Conservation (phyloP, 2,329 filamentous ascomycete species). For the Fusarium sp. region DNA sequence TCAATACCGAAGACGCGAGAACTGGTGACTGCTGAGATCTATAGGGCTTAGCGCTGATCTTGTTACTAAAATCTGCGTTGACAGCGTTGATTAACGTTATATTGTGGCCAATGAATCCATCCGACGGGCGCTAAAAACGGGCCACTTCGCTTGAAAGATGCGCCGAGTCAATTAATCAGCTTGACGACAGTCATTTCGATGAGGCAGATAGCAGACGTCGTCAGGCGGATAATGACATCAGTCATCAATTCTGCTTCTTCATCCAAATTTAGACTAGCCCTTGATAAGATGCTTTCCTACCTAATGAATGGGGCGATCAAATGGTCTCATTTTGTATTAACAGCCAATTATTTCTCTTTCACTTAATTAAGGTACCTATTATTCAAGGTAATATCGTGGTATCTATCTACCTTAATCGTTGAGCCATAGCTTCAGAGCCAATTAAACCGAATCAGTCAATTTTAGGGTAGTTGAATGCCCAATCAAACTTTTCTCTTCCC, state of each 20-base stretch:
- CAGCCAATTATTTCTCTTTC: background rate
- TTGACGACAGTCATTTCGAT: background rate
- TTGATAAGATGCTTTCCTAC: background rate
- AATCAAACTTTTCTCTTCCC: slow-evolving; percentile 14
- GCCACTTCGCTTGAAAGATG: slow-evolving; percentile 14
- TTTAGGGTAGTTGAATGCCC: slow-evolving; percentile 24
- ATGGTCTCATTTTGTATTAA: background rate
- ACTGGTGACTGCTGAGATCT: background rate
- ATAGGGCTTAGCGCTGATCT: slow-evolving; percentile 15
- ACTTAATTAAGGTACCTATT: background rate
- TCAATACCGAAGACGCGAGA: background rate
- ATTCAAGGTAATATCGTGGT: background rate
- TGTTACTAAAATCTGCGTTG: slow-evolving; percentile 9
- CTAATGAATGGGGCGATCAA: background rate
- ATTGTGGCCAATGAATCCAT: background rate
- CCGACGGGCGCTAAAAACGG: slow-evolving; percentile 1
- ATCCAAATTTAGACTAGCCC: background rate
- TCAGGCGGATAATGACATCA: background rate
- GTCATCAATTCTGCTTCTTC: background rate
- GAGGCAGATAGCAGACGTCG: too few species aligned
- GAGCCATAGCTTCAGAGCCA: background rate
- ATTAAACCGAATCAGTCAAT: too few species aligned
- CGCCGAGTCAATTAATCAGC: slow-evolving; percentile 23
- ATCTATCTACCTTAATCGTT: background rate
- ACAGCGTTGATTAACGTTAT: slow-evolving; percentile 25